Conservation (phyloP, 1,284 basidiomycete species). For the Waitea zeae region DNA sequence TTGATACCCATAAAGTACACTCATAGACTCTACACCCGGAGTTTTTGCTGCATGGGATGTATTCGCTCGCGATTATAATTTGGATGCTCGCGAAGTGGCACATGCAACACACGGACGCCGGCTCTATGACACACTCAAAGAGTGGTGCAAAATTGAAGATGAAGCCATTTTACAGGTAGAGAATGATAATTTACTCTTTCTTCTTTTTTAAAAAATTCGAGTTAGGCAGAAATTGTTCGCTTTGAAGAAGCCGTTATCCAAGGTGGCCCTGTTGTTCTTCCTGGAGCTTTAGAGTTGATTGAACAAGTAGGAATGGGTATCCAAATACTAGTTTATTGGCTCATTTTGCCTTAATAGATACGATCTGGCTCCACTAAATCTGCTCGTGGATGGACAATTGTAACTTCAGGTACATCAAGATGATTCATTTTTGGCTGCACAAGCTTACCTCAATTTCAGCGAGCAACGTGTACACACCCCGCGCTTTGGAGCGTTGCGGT, state of each 20-base stretch:
- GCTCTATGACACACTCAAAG: slow-evolving; percentile 52
- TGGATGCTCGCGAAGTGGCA: slow-evolving; percentile 28
- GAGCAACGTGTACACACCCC: slow-evolving; percentile 45
- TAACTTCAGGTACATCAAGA: slow-evolving; percentile 51
- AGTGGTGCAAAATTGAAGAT: slow-evolving; percentile 45
- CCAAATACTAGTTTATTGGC: background rate
- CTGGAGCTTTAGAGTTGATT: slow-evolving; percentile 32
- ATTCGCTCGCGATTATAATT: slow-evolving; percentile 37
- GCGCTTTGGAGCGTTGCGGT: slow-evolving; percentile 40
- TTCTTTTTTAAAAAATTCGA: slow-evolving; percentile 1
- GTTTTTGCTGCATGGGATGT: slow-evolving; percentile 44
- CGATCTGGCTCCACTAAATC: slow-evolving; percentile 13
- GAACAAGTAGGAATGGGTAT: slow-evolving; percentile 18
- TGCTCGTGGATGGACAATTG: slow-evolving; percentile 48
- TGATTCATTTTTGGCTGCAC: no score
- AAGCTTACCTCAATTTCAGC: no score
- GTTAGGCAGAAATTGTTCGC: slow-evolving; percentile 37
- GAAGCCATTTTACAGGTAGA: slow-evolving; percentile 34
- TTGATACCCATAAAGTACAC: slow-evolving; percentile 30
- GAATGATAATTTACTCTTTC: background rate
- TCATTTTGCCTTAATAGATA: slow-evolving; percentile 8
- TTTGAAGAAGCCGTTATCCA: slow-evolving; percentile 50
- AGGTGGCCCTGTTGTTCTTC: slow-evolving; percentile 37
- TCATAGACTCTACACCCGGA: slow-evolving; percentile 58
- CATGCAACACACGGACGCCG: slow-evolving; percentile 58